phyloP scores from a whole-genome alignment of 768 basidiomycete genomes.

The Mycena filopes region DNA sequence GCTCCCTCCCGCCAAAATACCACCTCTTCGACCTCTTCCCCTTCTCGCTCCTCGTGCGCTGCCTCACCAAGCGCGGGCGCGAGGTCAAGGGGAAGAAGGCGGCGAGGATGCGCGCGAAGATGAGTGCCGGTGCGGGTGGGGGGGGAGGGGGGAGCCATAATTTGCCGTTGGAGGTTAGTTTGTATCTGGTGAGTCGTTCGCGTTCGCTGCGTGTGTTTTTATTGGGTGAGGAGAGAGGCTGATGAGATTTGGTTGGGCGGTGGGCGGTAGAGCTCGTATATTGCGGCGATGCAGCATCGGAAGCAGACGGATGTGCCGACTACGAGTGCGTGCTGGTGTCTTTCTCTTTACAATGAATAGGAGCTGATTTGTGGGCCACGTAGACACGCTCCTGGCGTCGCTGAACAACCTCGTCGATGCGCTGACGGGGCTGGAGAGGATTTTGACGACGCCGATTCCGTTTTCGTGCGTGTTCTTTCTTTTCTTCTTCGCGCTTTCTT shows the following conservation, averaged over 20 bases:
- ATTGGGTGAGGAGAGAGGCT: no score
- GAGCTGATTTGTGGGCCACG: not conserved
- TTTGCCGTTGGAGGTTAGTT: constrained; percentile 73
- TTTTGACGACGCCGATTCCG: constrained; percentile 80
- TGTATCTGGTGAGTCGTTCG: constrained; percentile 64
- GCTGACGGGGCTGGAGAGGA: constrained; percentile 76
- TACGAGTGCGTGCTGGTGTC: constrained; percentile 56
- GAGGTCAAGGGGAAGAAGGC: constrained; percentile 72
- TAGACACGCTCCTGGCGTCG: constrained; percentile 59
- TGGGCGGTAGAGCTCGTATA: constrained; percentile 77
- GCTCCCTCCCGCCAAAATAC: constrained; percentile 67
- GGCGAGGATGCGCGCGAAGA: constrained; percentile 61
- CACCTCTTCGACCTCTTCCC: constrained; percentile 74
- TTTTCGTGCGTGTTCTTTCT: constrained; percentile 62
- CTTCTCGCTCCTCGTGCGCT: constrained; percentile 66
- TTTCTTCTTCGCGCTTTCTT: constrained; percentile 2
- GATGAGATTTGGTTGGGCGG: no score
- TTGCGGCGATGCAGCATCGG: constrained; percentile 67
- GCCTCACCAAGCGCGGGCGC: constrained; percentile 57
- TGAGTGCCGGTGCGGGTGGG: constrained; percentile 39
- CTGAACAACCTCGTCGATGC: constrained; percentile 70
- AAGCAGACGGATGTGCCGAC: constrained; percentile 70
- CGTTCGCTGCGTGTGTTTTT: no score
- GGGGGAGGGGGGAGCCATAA: constrained; percentile 61
- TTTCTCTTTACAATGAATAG: not conserved